phyloP scores from a whole-genome alignment of 768 basidiomycete species.

The Amanita phalloides region DNA sequence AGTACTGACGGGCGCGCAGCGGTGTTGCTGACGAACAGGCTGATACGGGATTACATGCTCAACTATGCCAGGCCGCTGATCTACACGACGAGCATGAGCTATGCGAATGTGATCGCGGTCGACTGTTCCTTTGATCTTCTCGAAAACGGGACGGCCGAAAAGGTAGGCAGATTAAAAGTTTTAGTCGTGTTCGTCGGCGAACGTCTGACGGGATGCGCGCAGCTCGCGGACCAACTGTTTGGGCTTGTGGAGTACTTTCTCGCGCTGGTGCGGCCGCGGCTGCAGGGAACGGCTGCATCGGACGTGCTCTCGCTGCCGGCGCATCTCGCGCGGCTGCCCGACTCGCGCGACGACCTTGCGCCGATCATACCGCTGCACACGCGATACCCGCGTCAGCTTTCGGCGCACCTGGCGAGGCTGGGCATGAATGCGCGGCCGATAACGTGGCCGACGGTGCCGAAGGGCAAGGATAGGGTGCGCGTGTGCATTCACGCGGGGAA shows the following conservation, averaged over 20 bases:
- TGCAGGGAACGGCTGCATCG: constrained; percentile 14
- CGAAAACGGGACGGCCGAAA: constrained; percentile 49
- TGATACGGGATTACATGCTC: constrained; percentile 75
- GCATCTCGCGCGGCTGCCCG: constrained; percentile 17
- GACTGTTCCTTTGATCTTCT: constrained; percentile 76
- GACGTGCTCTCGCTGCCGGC: constrained; percentile 26
- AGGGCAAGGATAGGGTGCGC: constrained; percentile 73
- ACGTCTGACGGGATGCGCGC: background rate
- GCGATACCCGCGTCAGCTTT: constrained; percentile 62
- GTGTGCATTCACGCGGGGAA: constrained; percentile 86
- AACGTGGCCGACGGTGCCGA: constrained; percentile 83
- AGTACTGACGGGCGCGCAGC: constrained; percentile 28
- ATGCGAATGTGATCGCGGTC: constrained; percentile 65
- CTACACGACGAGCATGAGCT: constrained; percentile 81
- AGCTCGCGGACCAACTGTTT: constrained; percentile 27
- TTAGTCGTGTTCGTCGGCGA: background rate
- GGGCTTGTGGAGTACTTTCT: constrained; percentile 33
- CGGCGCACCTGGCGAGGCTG: constrained; percentile 44
- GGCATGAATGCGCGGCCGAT: constrained; percentile 68
- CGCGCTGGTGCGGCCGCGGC: constrained; percentile 18
- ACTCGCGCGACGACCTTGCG: constrained; percentile 19
- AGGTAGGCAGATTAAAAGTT: constrained; percentile 21
- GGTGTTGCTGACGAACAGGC: constrained; percentile 59
- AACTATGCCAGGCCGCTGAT: constrained; percentile 90
- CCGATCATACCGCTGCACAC: constrained; percentile 87